Percentiles rank a stretch among this genome's conserved stretches.
Evolutionary conservation across 1,284 basidiomycete species (phyloP).

Genomic region (Earliella scabrosa): DNA sequence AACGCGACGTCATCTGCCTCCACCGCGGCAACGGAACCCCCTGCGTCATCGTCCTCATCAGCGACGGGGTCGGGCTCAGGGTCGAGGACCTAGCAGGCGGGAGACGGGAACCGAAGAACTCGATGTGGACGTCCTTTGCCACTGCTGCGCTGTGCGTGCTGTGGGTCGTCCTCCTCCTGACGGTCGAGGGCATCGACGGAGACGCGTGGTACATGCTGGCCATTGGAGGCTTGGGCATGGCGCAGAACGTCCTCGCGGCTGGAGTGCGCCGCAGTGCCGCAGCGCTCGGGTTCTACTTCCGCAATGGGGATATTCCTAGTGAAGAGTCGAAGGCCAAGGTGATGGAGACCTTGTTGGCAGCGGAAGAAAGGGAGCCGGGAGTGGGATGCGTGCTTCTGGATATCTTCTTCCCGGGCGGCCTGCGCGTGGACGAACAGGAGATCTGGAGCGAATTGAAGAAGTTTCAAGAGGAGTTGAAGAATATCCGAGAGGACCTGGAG

Average conservation of each 20-base stretch:
- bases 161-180: slow-evolving; percentile 29
- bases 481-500: too few relatives aligned
- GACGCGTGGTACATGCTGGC: slow-evolving; percentile 29
- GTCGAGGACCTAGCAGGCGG: slow-evolving; percentile 36
- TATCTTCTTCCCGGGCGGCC: slow-evolving; percentile 27
- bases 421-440: slow-evolving; percentile 21
- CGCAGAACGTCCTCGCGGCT: slow-evolving; percentile 28
- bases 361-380: slow-evolving; percentile 20
- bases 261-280: slow-evolving; percentile 20
- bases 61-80: slow-evolving; percentile 29
- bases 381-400: slow-evolving; percentile 23
- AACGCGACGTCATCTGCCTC: slow-evolving; percentile 32
- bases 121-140: slow-evolving; percentile 13
- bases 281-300: background rate
- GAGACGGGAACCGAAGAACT: slow-evolving; percentile 18
- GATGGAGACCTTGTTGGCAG: slow-evolving; percentile 21
- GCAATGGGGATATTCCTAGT: too few relatives aligned
- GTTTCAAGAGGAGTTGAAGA: too few relatives aligned
- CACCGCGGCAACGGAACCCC: slow-evolving; percentile 36
- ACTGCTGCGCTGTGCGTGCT: slow-evolving; percentile 19
- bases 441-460: slow-evolving; percentile 10
- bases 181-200: slow-evolving; percentile 21
- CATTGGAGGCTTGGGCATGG: slow-evolving; percentile 27
- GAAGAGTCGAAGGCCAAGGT: slow-evolving; percentile 13
- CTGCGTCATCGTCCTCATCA: slow-evolving; percentile 35